A percentile compares a stretch with the other conserved stretches of the same genome.
phyloP scores from a whole-genome alignment of 768 basidiomycete genomes.

The Coprinellus aureogranulatus region DNA sequence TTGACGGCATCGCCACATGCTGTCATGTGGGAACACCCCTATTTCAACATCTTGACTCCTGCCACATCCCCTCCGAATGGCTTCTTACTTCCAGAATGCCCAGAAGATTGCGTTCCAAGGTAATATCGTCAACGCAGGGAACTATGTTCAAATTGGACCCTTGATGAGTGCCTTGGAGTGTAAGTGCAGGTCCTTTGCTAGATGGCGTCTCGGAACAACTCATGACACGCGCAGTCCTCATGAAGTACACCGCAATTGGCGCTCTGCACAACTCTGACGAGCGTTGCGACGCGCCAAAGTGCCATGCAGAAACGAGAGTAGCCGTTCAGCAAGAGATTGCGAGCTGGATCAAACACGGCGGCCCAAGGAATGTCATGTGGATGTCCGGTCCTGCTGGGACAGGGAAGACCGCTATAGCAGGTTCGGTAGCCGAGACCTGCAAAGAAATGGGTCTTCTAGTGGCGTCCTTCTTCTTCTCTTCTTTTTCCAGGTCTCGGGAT shows the following conservation, averaged over 20 bases:
- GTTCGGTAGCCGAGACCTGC: constrained; percentile 5
- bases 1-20: too few species aligned
- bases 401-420: constrained; percentile 10
- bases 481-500: not conserved
- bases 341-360: constrained; percentile 1
- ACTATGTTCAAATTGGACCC: too few species aligned
- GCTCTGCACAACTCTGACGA: constrained; percentile 12
- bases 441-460: not conserved
- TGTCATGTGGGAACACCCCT: too few species aligned
- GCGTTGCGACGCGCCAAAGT: constrained; percentile 4
- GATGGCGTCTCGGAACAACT: too few species aligned
- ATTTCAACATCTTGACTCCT: too few species aligned
- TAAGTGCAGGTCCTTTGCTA: too few species aligned
- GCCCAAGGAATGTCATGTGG: not conserved
- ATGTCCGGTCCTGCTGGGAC: constrained; percentile 8
- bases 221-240: not conserved
- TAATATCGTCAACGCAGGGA: too few species aligned
- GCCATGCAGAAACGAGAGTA: constrained; percentile 5
- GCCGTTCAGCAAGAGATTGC: constrained; percentile 8
- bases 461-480: constrained; percentile 13
- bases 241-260: not conserved
- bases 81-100: too few species aligned
- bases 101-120: too few species aligned
- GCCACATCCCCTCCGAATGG: too few species aligned
- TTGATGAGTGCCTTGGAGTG: too few species aligned